Evolutionary conservation across 495 filamentous ascomycete species (phyloP).

Genomic region (Podospora tetraspora): DNA sequence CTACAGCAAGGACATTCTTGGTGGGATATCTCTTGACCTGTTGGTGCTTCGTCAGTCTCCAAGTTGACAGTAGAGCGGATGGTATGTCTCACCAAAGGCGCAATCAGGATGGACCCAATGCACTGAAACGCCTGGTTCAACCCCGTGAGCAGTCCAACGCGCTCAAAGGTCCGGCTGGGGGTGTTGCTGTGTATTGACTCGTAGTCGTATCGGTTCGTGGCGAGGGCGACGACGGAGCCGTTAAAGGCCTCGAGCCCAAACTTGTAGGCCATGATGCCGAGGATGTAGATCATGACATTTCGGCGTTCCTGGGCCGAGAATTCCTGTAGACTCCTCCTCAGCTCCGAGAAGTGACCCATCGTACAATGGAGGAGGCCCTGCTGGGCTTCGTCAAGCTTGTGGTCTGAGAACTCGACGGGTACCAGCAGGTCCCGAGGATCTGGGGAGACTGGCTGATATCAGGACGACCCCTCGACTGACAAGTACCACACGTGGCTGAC

Average conservation of each 20-base stretch:
- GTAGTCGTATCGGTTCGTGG: conserved; percentile 43
- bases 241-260: conserved; percentile 46
- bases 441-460: not conserved
- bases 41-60: not conserved
- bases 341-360: conserved; percentile 16
- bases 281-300: conserved; percentile 40
- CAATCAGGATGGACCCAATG: conserved; percentile 43
- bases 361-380: not conserved
- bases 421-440: not conserved
- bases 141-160: conserved; percentile 40
- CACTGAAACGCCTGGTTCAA: conserved; percentile 45
- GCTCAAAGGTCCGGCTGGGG: conserved; percentile 36
- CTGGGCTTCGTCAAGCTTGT: not conserved
- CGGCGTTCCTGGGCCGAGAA: conserved; percentile 33
- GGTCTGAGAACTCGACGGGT: not conserved
- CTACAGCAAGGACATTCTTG: conserved; percentile 32
- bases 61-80: not conserved
- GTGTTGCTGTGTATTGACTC: conserved; percentile 25
- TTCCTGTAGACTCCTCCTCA: conserved; percentile 12
- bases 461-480: not conserved
- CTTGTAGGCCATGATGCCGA: conserved; percentile 43
- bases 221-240: conserved; percentile 39
- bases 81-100: conserved; percentile 30
- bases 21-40: conserved; percentile 35
- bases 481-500: not conserved